Percentiles rank a stretch among this genome's conserved stretches.
Conservation (phyloP, 192 early-diverging fungal species). For the Dissophora globulifera region DNA sequence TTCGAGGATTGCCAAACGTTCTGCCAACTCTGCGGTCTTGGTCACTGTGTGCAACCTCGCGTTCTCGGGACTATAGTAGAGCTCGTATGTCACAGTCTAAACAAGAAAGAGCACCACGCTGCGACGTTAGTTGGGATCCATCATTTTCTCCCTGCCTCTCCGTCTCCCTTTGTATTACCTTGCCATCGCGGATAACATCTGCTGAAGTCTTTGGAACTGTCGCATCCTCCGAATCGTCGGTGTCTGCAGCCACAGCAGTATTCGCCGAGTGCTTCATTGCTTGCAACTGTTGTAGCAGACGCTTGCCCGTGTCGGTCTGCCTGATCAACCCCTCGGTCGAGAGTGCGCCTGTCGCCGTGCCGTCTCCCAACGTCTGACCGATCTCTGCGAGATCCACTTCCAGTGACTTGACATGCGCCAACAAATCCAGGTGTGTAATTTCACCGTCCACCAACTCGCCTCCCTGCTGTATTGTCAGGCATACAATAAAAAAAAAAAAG, state of each 20-base stretch:
- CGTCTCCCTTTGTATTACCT: too few relatives aligned
- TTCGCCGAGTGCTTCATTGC: constrained; percentile 56
- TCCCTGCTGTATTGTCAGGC: constrained; percentile 31
- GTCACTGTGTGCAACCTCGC: constrained; percentile 62
- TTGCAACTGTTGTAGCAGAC: constrained; percentile 63
- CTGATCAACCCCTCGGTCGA: constrained; percentile 52
- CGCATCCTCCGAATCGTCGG: constrained; percentile 18
- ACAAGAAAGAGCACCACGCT: background rate
- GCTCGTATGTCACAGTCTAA: constrained; percentile 76
- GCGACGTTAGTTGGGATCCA: too few relatives aligned
- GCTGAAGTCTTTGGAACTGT: constrained; percentile 4
- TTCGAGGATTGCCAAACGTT: constrained; percentile 74
- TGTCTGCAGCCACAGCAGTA: constrained; percentile 4
- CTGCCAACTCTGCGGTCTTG: constrained; percentile 72
- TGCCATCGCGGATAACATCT: constrained; percentile 20
- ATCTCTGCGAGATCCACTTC: constrained; percentile 62
- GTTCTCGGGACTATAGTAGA: constrained; percentile 75
- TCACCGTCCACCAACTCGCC: constrained; percentile 27
- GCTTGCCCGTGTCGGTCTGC: constrained; percentile 62
- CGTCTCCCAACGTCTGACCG: constrained; percentile 55
- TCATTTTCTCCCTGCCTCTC: too few relatives aligned
- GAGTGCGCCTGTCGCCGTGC: constrained; percentile 32
- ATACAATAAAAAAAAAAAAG: background rate
- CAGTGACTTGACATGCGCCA: constrained; percentile 62
- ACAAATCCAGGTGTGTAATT: constrained; percentile 57